These are phyloP conservation scores for Diaporthe sp. DNA, from an alignment of 2,329 filamentous ascomycete genomes.

Conservation along the genomic window DNA sequence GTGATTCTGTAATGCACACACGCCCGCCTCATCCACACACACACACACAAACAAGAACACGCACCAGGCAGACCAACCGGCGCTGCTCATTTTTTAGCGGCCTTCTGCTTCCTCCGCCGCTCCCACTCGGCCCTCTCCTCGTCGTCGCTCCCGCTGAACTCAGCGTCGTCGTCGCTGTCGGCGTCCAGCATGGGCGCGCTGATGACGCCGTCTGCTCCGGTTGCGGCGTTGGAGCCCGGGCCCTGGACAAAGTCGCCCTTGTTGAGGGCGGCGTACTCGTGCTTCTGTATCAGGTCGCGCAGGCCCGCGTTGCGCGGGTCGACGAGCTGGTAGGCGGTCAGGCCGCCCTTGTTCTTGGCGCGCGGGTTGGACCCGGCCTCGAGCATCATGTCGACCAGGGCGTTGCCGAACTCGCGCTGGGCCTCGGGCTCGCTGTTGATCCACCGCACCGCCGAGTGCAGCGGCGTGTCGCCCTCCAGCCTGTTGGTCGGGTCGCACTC, in stretches of 20 bases:
- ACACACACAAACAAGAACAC: neutral
- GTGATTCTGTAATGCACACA: neutral
- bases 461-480: slow-evolving; percentile 79
- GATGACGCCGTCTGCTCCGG: slow-evolving; percentile 36
- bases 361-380: slow-evolving; percentile 76
- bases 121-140: slow-evolving; percentile 73
- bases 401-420: slow-evolving; percentile 72
- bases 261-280: slow-evolving; percentile 73
- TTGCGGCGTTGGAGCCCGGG: slow-evolving; percentile 40
- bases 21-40: neutral
- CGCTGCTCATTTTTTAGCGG: slow-evolving; percentile 44
- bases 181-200: slow-evolving; percentile 44
- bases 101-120: slow-evolving; percentile 57
- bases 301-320: slow-evolving; percentile 76
- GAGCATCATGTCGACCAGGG: slow-evolving; percentile 82
- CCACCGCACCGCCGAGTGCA: slow-evolving; percentile 83
- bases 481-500: slow-evolving; percentile 84
- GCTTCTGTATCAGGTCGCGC: slow-evolving; percentile 72
- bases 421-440: slow-evolving; percentile 74
- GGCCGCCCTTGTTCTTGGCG: slow-evolving; percentile 75
- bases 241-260: slow-evolving; percentile 65
- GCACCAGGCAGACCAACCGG: slow-evolving; percentile 18
- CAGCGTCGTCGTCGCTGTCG: slow-evolving; percentile 64
- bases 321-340: slow-evolving; percentile 77
- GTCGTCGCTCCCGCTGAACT: slow-evolving; percentile 73